A percentile compares a stretch with the other conserved stretches of the same genome.
Evolutionary conservation across 2,329 filamentous ascomycete species (phyloP).

Genomic region (Boeremia lycopersici): DNA sequence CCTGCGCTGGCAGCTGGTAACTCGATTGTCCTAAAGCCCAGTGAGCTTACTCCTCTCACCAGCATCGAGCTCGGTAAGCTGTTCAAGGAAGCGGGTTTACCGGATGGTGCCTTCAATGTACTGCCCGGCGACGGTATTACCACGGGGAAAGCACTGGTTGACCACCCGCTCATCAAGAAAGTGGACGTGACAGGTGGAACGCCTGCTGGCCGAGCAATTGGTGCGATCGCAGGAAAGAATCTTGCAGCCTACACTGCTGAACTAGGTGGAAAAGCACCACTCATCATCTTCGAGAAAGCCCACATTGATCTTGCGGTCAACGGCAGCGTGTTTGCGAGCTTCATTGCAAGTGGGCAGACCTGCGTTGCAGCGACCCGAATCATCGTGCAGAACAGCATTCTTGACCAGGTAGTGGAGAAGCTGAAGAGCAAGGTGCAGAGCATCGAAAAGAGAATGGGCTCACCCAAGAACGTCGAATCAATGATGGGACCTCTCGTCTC

Average conservation of each 20-base stretch:
- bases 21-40: conserved; percentile 46
- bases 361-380: conserved; percentile 62
- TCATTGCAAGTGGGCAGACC: conserved; percentile 62
- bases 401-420: conserved; percentile 47
- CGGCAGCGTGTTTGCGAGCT: conserved; percentile 49
- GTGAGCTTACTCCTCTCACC: conserved; percentile 47
- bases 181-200: conserved; percentile 49
- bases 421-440: conserved; percentile 55
- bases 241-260: conserved; percentile 47
- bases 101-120: conserved; percentile 46
- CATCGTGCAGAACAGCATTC: conserved; percentile 56
- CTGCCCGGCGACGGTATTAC: conserved; percentile 41
- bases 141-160: conserved; percentile 46
- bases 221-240: conserved; percentile 44
- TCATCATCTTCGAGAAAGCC: conserved; percentile 46
- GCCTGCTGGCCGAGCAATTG: conserved; percentile 45
- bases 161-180: conserved; percentile 45
- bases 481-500: conserved; percentile 71
- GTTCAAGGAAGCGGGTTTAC: conserved; percentile 46
- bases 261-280: conserved; percentile 47
- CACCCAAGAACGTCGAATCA: conserved; percentile 61
- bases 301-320: conserved; percentile 47
- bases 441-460: conserved; percentile 61
- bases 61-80: conserved; percentile 45
- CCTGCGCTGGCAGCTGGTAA: conserved; percentile 47